Base-by-base conservation (phyloP, 441 rosid species). In the Gossypium schwendimanii region DNA sequence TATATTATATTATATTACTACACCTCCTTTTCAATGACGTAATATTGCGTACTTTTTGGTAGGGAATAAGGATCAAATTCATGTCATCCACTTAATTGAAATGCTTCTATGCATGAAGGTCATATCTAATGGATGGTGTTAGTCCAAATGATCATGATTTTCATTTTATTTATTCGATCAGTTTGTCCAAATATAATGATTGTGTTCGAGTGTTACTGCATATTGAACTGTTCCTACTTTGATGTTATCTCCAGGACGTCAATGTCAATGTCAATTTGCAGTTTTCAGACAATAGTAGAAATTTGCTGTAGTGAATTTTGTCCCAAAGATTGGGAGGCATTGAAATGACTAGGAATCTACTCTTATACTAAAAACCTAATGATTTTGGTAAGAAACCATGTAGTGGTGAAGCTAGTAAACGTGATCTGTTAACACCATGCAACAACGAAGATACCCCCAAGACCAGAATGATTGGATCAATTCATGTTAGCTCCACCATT, bases 301-400 rank as follows among this genome's bases (percentile, higher is more conserved):
- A 8, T 44, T 44, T 50, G 69, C 57, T 15, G 23, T 1, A 6
- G 28, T 28, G 54, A 23, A 44, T 65, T 65, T 33, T 64, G 69
- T 21, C 33, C 26, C 33, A 21, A 5, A 41, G 15, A 2, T 44
- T 64, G n/a, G 20, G 69, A 64, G 33, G 18, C 36, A 21, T 21
- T 44, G 69, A 64, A 23, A 44, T 64, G 69, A 64, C 69, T 44
- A 44, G 36, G 69, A 64, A 64, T 4, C 65, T 14, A n/a, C 10
- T 54, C 23, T 18, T 7, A 17, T 20, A 55, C n/a, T 55, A 21
- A 10, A 44, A 44, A 21, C 12, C 31, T 55, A 21, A 9, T 21
- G 61, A 4, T 55, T 21, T 55, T 17, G n/a, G 15, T 15, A 9
- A 31, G 33, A 31, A 31, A 31, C 33, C 6, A 28, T 28, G 33